These are phyloP conservation scores for Yamadazyma sp. DNA, from an alignment of 805 yeast species.

Conservation along the genomic window DNA sequence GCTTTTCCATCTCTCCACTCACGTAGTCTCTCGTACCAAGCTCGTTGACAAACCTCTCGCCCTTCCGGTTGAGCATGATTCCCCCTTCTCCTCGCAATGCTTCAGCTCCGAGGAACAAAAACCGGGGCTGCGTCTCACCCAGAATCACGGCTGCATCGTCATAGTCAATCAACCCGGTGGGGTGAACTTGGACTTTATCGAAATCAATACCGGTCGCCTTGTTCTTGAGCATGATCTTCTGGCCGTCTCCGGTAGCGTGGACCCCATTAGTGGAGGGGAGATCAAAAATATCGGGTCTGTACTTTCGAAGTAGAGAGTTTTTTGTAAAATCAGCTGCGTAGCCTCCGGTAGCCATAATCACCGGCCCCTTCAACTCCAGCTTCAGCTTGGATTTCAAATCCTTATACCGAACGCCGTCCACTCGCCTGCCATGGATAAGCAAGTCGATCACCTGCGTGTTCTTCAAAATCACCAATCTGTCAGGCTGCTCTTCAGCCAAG, in stretches of 20 bases:
- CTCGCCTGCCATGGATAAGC: slow-evolving; percentile 25
- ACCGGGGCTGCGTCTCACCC: slow-evolving; percentile 44
- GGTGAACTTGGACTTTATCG: slow-evolving; percentile 68
- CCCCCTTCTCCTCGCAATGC: slow-evolving; percentile 70
- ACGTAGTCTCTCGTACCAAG: slow-evolving; percentile 61
- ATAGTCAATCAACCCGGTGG: slow-evolving; percentile 59
- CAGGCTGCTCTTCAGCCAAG: slow-evolving; percentile 44
- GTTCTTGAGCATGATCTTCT: slow-evolving; percentile 50
- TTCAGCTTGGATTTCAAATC: slow-evolving; percentile 32
- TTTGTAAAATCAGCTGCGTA: slow-evolving; percentile 63
- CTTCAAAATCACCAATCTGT: slow-evolving; percentile 40
- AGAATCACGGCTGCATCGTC: slow-evolving; percentile 44
- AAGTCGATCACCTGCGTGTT: slow-evolving; percentile 46
- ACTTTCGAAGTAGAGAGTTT: slow-evolving; percentile 51
- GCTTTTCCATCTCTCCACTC: slow-evolving; percentile 54
- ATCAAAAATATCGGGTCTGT: slow-evolving; percentile 56
- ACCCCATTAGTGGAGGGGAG: slow-evolving; percentile 62
- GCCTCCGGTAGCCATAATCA: slow-evolving; percentile 64
- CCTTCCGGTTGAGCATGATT: slow-evolving; percentile 49
- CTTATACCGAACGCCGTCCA: slow-evolving; percentile 34
- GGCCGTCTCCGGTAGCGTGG: slow-evolving; percentile 66
- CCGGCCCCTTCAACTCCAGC: slow-evolving; percentile 49
- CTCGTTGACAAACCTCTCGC: slow-evolving; percentile 60
- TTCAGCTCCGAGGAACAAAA: slow-evolving; percentile 62
- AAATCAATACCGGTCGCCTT: slow-evolving; percentile 59